Evolutionary conservation across 176 grass and related monocot species (phyloP), one percentile per base, ranked within the genome.

Genomic region (Neostapfia colusana): DNA sequence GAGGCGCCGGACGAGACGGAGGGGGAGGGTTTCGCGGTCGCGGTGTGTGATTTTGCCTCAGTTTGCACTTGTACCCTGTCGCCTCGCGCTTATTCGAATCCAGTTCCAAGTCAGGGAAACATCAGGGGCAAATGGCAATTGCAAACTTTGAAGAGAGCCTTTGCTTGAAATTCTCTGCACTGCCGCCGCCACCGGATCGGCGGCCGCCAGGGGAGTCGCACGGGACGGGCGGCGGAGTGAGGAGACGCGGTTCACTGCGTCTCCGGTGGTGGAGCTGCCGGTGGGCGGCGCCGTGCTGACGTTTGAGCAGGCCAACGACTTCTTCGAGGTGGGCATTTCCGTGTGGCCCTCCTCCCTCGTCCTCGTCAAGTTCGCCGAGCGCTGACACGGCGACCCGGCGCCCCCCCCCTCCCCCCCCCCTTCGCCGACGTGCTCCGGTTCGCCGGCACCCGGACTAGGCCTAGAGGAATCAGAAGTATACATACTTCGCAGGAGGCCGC

Each of bases 311-410:
- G 91, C 92, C 82, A 94, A 98, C 75, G 88, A 87, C 58, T 94
- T 91, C 58, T 86, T 98, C 84, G 84, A 98, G 82, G 95, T 98
- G 42, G 95, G 95, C 79, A 98, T 91, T 79, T 98, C 95, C 10
- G 91, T 98, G 35, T 98, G 89, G 91, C 87, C 89, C 10, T 98
- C 84, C 73, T 98, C 95, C 18, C 89, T 94, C 77, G 94, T 93
- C 81, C 94, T 97, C 78, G 91, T 93, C 86, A 93, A 97, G 82
- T 97, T 93, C 79, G 72, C 82, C 79, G 94, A 93, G 69, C 94
- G 91, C 63, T 97, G 89, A 78, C 75, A 91, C 54, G 16, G 82
- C 18, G 53, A 78, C 20, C 20, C 77, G 35, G 69, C 63, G 15
- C 88, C 88, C 43, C n/a, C n/a, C n/a, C 95, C 95, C 54, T 94